Base-by-base conservation (phyloP, 2,329 filamentous ascomycete species). In the Alternaria arborescens region DNA sequence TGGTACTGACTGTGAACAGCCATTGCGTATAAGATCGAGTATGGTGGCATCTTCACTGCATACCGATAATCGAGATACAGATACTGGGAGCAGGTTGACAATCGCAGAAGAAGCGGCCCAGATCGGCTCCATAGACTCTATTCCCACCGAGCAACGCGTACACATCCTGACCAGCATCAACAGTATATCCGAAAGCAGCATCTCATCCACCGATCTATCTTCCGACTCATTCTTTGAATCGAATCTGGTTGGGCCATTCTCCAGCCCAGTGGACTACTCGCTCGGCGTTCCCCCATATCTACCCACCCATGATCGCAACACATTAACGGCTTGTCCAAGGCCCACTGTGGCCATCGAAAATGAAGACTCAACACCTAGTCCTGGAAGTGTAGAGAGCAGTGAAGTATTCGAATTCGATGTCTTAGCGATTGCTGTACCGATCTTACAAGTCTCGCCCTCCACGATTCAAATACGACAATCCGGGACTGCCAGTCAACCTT, bases 231-330 rank as follows among this genome's bases (percentile, higher is more conserved):
- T 26, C 43, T 30, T 47, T 16, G 43, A 32, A 11, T 47, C 43
- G 18, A 47, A 16, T 16, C 51, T 28, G 26, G 18, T 14, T 8
- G 18, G 24, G 30, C 30, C 12, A n/a, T 36, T 14, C 26, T 36
- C 46, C 30, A 53, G 38, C 18, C 38, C 36, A 30, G 20, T 22
- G 10, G n/a, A 52, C 22, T 52, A 52, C 50, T 52, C 50, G 11
- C 50, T 41, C 12, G 12, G 30, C 16, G 16, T 16, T 18, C 22
- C 51, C 8, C 18, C 16, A 1, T 28, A 47, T 18, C 12, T 24
- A 6, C 14, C 40, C 5, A 3, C 22, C 12, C 46, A 20, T 22
- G 18, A 44, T 7, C 16, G n/a, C 5, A 20, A 42, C 8, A 36
- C 44, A 24, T 5, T 24, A 16, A 30, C 36, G 8, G 30, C 38